Evolutionary conservation across 2,329 filamentous ascomycete species (phyloP).

Genomic region (Aspergillus nomiae): DNA sequence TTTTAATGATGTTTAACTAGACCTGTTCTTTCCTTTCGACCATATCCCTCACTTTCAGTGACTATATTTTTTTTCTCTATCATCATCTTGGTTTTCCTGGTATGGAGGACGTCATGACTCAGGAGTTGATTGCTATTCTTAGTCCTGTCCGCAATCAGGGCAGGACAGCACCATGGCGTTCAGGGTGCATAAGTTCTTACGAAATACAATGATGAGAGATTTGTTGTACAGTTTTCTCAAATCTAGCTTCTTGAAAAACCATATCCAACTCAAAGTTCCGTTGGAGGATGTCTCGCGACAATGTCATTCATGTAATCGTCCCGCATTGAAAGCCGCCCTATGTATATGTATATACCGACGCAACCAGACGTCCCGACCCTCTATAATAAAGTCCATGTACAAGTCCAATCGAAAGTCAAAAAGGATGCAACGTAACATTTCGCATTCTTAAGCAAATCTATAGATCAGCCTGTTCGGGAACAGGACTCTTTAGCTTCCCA

Average conservation of each 20-base stretch:
- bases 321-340: not conserved
- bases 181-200: slow-evolving; percentile 17
- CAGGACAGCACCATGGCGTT: slow-evolving; percentile 26
- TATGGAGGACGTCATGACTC: slow-evolving; percentile 17
- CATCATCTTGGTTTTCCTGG: slow-evolving; percentile 4
- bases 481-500: slow-evolving; percentile 66
- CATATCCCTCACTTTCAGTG: not conserved
- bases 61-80: slow-evolving; percentile 14
- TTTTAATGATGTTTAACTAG: slow-evolving; percentile 22
- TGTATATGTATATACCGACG: not conserved
- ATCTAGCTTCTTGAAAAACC: not conserved
- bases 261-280: not conserved
- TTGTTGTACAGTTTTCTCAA: slow-evolving; percentile 1
- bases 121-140: slow-evolving; percentile 23
- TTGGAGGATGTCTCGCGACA: not conserved
- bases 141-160: slow-evolving; percentile 18
- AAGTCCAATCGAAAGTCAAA: not conserved
- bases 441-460: slow-evolving; percentile 11
- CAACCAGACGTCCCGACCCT: not conserved
- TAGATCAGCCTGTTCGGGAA: slow-evolving; percentile 68
- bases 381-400: slow-evolving; percentile 14
- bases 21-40: slow-evolving; percentile 13
- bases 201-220: not conserved
- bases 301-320: not conserved
- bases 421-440: not conserved